Base-by-base conservation (phyloP, 768 basidiomycete species). In the Porphyrellus cyaneotinctus region DNA sequence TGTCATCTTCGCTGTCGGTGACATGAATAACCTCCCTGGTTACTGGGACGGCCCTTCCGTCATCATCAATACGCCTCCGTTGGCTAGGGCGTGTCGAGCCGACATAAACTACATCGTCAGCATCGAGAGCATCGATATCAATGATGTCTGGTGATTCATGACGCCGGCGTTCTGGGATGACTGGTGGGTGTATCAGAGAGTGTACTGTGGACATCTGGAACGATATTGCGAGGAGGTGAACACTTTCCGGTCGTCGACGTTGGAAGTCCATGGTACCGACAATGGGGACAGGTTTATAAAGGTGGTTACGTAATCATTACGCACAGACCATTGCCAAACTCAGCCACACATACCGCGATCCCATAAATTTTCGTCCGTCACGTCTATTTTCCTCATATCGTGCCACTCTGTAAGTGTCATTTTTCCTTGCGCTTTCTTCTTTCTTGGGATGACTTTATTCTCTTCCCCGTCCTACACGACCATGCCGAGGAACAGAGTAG, bases 381-480 rank as follows among this genome's bases (percentile, higher is more conserved):
- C n/a, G 12, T 43, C 2, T 0, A 30, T 0, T 38, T 37, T 54
- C 38, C 36, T 45, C 12, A 24, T 15, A n/a, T 53, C 15, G 22
- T 13, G 5, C 42, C 9, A 24, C 31, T n/a, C 14, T 39, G 63
- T 70, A 12, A 58, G 66, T 65, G 4, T 43, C 24, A 0, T 13
- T 13, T 33, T 2, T 18, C 26, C 43, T 38, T 12, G 38, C 11
- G 6, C 30, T 30, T 48, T 24, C 8, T 22, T 12, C 39, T 54
- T 32, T 56, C 37, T 56, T 51, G 17, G 54, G 84, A 87, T 87
- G 86, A 85, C 80, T 77, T 77, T 77, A 80, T 88, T 88, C 87
- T 88, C 86, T 89, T 88, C 87, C 87, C 87, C 87, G 86, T 85
- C 87, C 72, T 88, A 88, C 66, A 85, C 87, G 87, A 88, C 88